Evolutionary conservation across 2,329 filamentous ascomycete genomes (phyloP).

Genomic region (Xenoacremonium recifei): DNA sequence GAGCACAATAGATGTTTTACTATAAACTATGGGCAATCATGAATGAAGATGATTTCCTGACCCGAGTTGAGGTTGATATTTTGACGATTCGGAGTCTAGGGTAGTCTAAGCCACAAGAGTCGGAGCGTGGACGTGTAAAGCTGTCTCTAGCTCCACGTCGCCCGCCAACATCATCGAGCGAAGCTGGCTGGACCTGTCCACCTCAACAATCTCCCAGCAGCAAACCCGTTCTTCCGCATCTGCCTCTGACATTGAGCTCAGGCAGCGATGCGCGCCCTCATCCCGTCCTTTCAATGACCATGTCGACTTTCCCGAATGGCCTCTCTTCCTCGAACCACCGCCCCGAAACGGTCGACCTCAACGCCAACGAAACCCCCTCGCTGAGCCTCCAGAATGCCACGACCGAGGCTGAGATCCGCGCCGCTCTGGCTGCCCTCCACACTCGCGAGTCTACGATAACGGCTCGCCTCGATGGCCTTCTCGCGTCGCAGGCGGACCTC

Average conservation of each 20-base stretch:
- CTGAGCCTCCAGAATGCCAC: conserved; percentile 64
- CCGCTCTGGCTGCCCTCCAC: conserved; percentile 73
- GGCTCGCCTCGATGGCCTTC: conserved; percentile 69
- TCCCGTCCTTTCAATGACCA: conserved; percentile 39
- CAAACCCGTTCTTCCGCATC: conserved; percentile 5
- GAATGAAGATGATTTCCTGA: no score
- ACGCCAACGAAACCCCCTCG: conserved; percentile 21
- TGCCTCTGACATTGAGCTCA: conserved; percentile 16
- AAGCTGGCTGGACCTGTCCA: conserved; percentile 6
- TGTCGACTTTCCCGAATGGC: conserved; percentile 49
- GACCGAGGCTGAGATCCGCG: conserved; percentile 76
- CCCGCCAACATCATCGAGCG: conserved; percentile 5
- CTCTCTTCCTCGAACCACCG: conserved; percentile 31
- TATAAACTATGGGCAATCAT: no score
- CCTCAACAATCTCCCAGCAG: no score
- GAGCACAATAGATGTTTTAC: no score
- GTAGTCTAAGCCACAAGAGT: no score
- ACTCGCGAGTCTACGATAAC: conserved; percentile 73
- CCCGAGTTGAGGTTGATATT: no score
- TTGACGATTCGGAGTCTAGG: no score
- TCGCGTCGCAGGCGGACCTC: conserved; percentile 82
- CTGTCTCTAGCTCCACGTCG: not conserved
- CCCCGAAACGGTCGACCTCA: conserved; percentile 31
- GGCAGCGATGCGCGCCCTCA: conserved; percentile 43
- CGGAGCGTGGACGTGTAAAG: no score